Evolutionary conservation across 192 early-diverging fungal genomes (phyloP).

Genomic region (Coemansia sp.): DNA sequence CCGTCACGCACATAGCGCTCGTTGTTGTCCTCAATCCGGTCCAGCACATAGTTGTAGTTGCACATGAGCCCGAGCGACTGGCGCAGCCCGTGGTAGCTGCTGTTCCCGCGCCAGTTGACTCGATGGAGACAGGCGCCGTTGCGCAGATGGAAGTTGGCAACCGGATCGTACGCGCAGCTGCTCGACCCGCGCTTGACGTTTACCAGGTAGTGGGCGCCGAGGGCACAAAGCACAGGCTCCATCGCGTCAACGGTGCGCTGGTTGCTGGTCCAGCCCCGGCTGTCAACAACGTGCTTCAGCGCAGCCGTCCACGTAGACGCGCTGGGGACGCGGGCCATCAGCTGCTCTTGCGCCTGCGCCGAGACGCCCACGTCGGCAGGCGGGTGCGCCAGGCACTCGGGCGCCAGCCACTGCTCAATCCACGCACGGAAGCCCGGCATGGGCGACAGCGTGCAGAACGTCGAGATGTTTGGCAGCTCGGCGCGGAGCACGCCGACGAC

Average conservation of each 20-base stretch:
- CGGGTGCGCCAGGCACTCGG: conserved; percentile 17
- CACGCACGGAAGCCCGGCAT: conserved; percentile 85
- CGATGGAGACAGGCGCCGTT: conserved; percentile 90
- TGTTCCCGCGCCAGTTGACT: conserved; percentile 87
- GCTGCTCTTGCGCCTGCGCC: conserved; percentile 1
- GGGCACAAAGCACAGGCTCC: conserved; percentile 36
- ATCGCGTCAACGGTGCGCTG: conserved; percentile 30
- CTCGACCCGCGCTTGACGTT: conserved; percentile 37
- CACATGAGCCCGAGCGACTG: conserved; percentile 94
- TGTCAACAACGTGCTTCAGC: conserved; percentile 37
- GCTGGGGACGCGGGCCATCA: conserved; percentile 18
- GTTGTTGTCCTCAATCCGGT: conserved; percentile 79
- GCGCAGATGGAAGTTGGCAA: conserved; percentile 94
- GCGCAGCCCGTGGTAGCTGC: conserved; percentile 72
- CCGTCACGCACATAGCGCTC: conserved; percentile 66
- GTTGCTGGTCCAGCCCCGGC: conserved; percentile 41
- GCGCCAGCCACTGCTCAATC: conserved; percentile 57
- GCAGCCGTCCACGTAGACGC: conserved; percentile 40
- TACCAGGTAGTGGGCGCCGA: conserved; percentile 47
- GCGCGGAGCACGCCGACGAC: conserved; percentile 78
- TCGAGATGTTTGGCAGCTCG: conserved; percentile 66
- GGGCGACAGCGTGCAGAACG: conserved; percentile 88
- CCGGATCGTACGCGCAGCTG: conserved; percentile 76
- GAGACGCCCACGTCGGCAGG: conserved; percentile 10
- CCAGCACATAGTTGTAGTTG: conserved; percentile 85